These are phyloP conservation scores for Vaccinium vitisidaea DNA, from an alignment of 148 eudicot species.

Conservation along the genomic window DNA sequence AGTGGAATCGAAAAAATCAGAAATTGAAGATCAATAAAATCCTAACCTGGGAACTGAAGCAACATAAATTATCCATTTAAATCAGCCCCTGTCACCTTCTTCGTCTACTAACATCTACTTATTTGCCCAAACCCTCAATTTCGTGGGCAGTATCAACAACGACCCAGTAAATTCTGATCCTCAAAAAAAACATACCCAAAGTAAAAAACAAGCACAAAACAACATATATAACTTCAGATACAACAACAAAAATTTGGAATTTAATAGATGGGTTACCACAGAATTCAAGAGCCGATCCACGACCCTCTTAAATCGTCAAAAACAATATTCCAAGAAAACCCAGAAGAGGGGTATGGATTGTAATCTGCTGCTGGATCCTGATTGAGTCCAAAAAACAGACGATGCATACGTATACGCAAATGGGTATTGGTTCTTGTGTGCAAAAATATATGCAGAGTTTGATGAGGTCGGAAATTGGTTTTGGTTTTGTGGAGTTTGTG, in stretches of 20 bases:
- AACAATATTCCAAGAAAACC: neutral
- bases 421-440: neutral
- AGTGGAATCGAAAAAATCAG: neutral
- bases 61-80: slow-evolving; percentile 56
- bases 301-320: neutral
- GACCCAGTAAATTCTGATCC: slow-evolving; percentile 17
- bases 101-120: slow-evolving; percentile 39
- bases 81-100: slow-evolving; percentile 39
- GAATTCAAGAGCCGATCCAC: slow-evolving; percentile 24
- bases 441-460: neutral
- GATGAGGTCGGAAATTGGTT: neutral
- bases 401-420: neutral
- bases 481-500: neutral
- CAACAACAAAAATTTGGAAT: neutral
- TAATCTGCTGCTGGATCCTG: neutral
- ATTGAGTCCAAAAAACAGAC: neutral
- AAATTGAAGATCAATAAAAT: neutral
- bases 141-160: slow-evolving; percentile 28
- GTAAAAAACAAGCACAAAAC: slow-evolving; percentile 7
- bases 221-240: neutral
- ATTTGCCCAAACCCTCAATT: slow-evolving; percentile 10
- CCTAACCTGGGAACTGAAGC: slow-evolving; percentile 50
- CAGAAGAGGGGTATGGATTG: neutral
- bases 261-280: slow-evolving; percentile 3
- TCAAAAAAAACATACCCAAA: slow-evolving; percentile 5